Base-by-base conservation (phyloP, 129 eudicot genomes). In the Calendula officinalis region DNA sequence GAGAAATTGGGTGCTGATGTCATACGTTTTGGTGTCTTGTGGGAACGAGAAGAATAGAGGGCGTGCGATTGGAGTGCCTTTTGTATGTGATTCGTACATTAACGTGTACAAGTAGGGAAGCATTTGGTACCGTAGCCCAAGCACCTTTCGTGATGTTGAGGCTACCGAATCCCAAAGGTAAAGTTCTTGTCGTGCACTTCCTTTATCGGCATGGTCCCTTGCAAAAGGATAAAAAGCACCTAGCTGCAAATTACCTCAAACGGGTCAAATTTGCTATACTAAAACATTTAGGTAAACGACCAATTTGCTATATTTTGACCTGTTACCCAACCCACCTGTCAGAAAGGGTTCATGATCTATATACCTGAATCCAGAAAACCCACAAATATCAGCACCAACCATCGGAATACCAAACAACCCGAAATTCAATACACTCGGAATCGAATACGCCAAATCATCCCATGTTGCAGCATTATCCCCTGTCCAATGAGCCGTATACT, bases 201-300 rank as follows among this genome's bases (percentile, higher is more conserved):
- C 32, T 11, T 41, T 78, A 0, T 42, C 73, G 1, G 96, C 61
- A 68, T 91, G 98, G 66, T 87, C 96, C 64, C 96, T 81, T 32
- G 95, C 59, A 61, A 91, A 91, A 7, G 98, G 96, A 77, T 91
- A 91, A 40, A 91, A 91, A 9, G 98, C 98, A 35, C 98, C 97
- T 47, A 90, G 61, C 97, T 86, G 79, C 66, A 49, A 50, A n/a
- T 57, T 15, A 38, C 13, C 30, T 22, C 16, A 22, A 22, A 22
- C 30, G 30, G 30, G 30, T 22, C 30, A 22, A 22, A 22, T 27
- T 5, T 22, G 7, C 30, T 22, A 22, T 22, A 22, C 2, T 22
- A 22, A 22, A 22, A 22, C 30, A 22, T 22, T 22, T 22, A 22
- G 30, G 1, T 22, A 22, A 22, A 22, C 30, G 30, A n/a, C n/a